Evolutionary conservation across 2,329 filamentous ascomycete species (phyloP), one percentile per base, ranked within the genome.

Genomic region (Mollisia scopiformis): DNA sequence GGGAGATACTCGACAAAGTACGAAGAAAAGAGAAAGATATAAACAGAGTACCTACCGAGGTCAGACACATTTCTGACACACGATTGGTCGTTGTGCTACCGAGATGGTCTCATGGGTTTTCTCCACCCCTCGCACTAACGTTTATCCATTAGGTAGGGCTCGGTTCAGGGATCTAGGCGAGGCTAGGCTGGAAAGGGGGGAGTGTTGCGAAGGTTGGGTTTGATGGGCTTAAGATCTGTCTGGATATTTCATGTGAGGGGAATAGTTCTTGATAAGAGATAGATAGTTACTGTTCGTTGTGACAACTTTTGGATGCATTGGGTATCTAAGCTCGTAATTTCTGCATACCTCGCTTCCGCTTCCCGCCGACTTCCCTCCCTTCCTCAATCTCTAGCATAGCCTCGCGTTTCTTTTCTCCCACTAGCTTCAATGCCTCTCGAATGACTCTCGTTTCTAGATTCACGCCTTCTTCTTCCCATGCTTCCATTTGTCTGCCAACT

Each of bases 381-480:
- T 98, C 92, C 74, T 97, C 95, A 66, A 98, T 92, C 76, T 96
- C 92, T 69, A 97, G 76, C 74, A 94, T 74, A 0, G 94, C 95
- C 77, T 97, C 93, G 59, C 93, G 85, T 83, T 97, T 97, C 84
- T 94, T 96, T 80, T 96, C 91, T 2, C 91, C 89, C 6, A 99
- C 95, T 49, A 92, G 76, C 82, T 96, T 97, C 72, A 99, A 78
- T 35, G 89, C 88, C 65, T 96, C 93, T 57, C 90, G 84, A 51
- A 97, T 82, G 25, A 99, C 92, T 59, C 95, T 83, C 1, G 89
- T 91, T 80, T 98, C 94, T n/a, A 99, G 79, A 77, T 92, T 98
- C 58, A 99, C 95, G 1, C 92, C 92, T 70, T 96, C 92, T 75
- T 98, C 94, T 55, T 84, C 77, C 89, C 93, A 99, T 62, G 88